Base-by-base conservation (phyloP, 2,329 filamentous ascomycete species). In the Huntiella decipiens region DNA sequence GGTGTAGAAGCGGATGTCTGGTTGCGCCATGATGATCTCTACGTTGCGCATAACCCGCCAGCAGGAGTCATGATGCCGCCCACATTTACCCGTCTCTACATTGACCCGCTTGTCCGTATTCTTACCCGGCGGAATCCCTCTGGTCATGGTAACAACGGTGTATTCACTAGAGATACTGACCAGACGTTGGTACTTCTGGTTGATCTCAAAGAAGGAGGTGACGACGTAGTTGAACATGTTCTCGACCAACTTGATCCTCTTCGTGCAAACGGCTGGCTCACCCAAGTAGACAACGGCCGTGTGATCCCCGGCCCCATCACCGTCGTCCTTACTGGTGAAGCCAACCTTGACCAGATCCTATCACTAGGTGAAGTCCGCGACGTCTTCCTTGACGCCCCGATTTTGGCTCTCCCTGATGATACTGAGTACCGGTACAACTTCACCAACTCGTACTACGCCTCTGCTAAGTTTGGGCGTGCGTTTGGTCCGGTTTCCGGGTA, bases 1-100 rank as follows among this genome's bases (percentile, higher is more conserved):
- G 70, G 75, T 7, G 65, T 81, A 3, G 79, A 84, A 59, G 77
- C 76, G 2, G 80, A 84, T 54, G 70, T 84, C 16, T 84, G 76
- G 74, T 62, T 73, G 1, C 68, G 68, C 41, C 64, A 69, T 46
- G 56, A 56, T 22, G 60, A 63, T 8, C 64, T 84, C 4, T 72
- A 71, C 38, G 71, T 85, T 38, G 77, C 77, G 3, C 80, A 85
- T 56, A 38, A 38, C 16, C 39, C 28, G 6, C 13, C 36, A 5
- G 36, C 35, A n/a, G 31, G 35, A 10, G 31, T 36, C 12, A 65
- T 68, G 3, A 56, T 58, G 13, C 67, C 70, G 45, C 68, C 70
- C 22, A 82, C 77, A 0, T 70, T 83, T n/a, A 49, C 50, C 54
- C 63, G 53, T 3, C 66, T 84, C 8, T 84, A 84, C 55, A 61